Conservation (phyloP, 208 protist species). For the Herpetomonas samuelpessoai region DNA sequence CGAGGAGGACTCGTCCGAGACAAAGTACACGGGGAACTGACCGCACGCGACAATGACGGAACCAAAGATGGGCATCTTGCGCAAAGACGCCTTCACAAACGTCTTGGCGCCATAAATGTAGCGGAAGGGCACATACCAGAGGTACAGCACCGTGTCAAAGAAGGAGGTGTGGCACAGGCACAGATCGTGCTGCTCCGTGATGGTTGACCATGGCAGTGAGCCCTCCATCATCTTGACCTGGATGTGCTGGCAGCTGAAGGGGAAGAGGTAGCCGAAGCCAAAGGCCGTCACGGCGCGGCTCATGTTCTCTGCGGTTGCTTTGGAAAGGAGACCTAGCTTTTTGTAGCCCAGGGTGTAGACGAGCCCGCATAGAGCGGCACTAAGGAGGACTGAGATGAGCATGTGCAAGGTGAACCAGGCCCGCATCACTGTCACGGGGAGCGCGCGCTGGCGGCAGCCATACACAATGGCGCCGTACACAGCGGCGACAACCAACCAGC, state of each 20-base stretch:
- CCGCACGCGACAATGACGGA: constrained; percentile 61
- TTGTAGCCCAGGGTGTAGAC: constrained; percentile 21
- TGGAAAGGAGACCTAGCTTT: constrained; percentile 20
- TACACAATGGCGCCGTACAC: constrained; percentile 46
- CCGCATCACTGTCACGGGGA: constrained; percentile 52
- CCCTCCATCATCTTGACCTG: constrained; percentile 52
- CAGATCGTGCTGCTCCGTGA: constrained; percentile 52
- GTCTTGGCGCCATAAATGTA: constrained; percentile 63
- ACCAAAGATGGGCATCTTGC: constrained; percentile 74
- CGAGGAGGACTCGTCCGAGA: constrained; percentile 30
- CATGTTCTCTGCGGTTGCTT: constrained; percentile 26
- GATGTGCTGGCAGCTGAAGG: constrained; percentile 57
- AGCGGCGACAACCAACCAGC: constrained; percentile 13
- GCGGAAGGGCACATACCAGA: constrained; percentile 43
- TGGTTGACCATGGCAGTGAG: constrained; percentile 45
- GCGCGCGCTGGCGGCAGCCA: constrained; percentile 34
- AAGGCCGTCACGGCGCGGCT: constrained; percentile 33
- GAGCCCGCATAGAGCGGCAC: constrained; percentile 18
- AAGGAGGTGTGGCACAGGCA: constrained; percentile 85
- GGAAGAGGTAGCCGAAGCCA: constrained; percentile 45
- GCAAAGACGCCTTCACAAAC: constrained; percentile 70
- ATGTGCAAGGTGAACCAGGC: constrained; percentile 59
- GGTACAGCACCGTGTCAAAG: constrained; percentile 80
- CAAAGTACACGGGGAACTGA: constrained; percentile 87
- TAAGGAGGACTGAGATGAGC: constrained; percentile 34